Evolutionary conservation across 1,284 basidiomycete species (phyloP).

Genomic region (Coniophora puteana): DNA sequence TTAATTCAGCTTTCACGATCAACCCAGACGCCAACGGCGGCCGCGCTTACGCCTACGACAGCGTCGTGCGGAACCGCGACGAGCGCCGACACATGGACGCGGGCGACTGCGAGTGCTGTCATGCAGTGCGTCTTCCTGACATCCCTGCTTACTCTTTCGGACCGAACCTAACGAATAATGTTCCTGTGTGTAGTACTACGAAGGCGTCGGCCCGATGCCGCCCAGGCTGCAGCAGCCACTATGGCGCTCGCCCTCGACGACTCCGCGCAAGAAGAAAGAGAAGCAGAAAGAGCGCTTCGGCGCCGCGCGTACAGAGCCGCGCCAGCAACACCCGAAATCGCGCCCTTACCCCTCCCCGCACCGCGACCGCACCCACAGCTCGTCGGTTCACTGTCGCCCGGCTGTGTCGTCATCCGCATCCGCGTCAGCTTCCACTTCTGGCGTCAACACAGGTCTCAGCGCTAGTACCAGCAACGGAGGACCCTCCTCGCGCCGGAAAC

Average conservation of each 20-base stretch:
- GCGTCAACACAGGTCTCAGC: too few species aligned
- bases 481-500: background rate
- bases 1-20: constrained; percentile 68
- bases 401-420: background rate
- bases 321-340: too few species aligned
- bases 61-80: constrained; percentile 69
- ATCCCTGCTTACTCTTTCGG: background rate
- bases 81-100: constrained; percentile 68
- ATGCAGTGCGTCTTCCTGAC: constrained; percentile 68
- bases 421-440: too few species aligned
- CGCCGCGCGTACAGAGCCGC: too few species aligned
- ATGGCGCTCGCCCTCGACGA: constrained; percentile 59
- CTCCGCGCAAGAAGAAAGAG: constrained; percentile 27
- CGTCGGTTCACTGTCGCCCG: background rate
- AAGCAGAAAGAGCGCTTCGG: too few species aligned
- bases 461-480: background rate
- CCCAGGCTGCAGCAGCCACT: constrained; percentile 57
- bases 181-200: constrained; percentile 63
- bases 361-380: too few species aligned
- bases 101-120: constrained; percentile 83
- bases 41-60: constrained; percentile 64
- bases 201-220: constrained; percentile 69
- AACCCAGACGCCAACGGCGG: constrained; percentile 67
- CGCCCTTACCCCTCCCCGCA: too few species aligned
- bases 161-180: constrained; percentile 2